Evolutionary conservation across 2,329 filamentous ascomycete genomes (phyloP), one percentile per base, ranked within the genome.

Genomic region (Colletotrichum liriopes): DNA sequence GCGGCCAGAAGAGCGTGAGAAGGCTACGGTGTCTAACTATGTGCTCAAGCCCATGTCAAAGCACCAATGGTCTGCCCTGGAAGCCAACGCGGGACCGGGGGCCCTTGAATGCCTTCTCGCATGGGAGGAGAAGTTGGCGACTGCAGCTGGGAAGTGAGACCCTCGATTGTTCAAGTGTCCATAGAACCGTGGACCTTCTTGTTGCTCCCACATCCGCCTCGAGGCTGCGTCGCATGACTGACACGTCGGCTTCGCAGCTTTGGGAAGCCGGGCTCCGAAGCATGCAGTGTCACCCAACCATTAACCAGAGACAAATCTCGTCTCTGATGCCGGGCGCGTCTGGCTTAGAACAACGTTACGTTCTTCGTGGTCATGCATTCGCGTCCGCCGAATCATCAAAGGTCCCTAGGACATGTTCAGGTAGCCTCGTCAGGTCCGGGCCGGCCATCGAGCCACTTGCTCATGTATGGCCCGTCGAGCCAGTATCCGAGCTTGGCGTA

Each of bases 401-500:
- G 2, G 20, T 47, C 47, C 9, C 20, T 9, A 29, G 23, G 32
- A n/a, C 12, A 16, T 20, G 26, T 47, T 71, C 63, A 71, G 23
- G 39, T 68, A 60, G 67, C 78, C 12, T 79, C 45, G 14, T 72
- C 70, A 7, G 70, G 65, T 2, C 60, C 61, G 5, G 67, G 67
- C 23, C 84, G 80, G 2, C 87, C 88, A 74, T 91, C 87, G 4
- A 91, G 80, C 89, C 87, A 90, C 81, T 92, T 92, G 81, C 88
- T 90, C 88, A 91, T 94, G 75, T 97, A 98, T 14, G 94, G 94
- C 12, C 96, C 96, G 81, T 99, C 96, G 39, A 99, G 87, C 87
- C 91, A 94, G 84, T 98, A 99, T 1, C 96, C 96, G 41, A 99
- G 88, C 81, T 95, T 96, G 75, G 90, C 92, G 81, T 99, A 99